phyloP scores from a whole-genome alignment of 805 yeast species.

The Yarrowia sp. region DNA sequence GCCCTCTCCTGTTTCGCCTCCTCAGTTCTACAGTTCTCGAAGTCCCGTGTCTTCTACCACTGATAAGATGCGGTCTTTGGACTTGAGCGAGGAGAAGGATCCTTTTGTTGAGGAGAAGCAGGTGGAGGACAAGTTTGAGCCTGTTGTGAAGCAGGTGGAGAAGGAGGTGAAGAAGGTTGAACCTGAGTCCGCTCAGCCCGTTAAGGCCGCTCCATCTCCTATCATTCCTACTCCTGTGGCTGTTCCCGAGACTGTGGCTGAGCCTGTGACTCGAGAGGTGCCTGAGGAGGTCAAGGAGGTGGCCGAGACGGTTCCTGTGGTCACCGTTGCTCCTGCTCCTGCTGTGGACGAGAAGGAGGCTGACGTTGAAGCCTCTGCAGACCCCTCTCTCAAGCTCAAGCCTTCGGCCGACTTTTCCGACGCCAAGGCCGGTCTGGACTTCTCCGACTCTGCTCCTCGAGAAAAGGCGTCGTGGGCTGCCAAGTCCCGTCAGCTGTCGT shows the following conservation, averaged over 20 bases:
- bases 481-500: slow-evolving; percentile 45
- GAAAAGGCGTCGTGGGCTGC: slow-evolving; percentile 41
- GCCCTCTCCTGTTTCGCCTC: slow-evolving; percentile 10
- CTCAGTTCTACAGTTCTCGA: slow-evolving; percentile 21
- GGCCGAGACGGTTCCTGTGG: slow-evolving; percentile 10
- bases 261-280: not conserved
- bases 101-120: not conserved
- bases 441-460: slow-evolving; percentile 29
- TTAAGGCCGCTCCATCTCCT: not conserved
- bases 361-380: not conserved
- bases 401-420: slow-evolving; percentile 6
- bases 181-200: not conserved
- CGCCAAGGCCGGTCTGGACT: slow-evolving; percentile 14
- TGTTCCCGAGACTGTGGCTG: not conserved
- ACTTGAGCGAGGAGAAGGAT: not conserved
- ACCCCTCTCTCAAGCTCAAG: not conserved
- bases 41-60: slow-evolving; percentile 4
- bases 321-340: slow-evolving; percentile 7
- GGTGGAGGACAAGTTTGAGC: not conserved
- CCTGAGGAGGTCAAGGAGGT: slow-evolving; percentile 17
- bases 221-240: slow-evolving; percentile 19
- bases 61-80: slow-evolving; percentile 5
- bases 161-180: not conserved
- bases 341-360: not conserved
- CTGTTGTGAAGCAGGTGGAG: not conserved